Evolutionary conservation across 2,329 filamentous ascomycete genomes (phyloP), one percentile per base, ranked within the genome.

Genomic region (Penicillium sclerotiorum): DNA sequence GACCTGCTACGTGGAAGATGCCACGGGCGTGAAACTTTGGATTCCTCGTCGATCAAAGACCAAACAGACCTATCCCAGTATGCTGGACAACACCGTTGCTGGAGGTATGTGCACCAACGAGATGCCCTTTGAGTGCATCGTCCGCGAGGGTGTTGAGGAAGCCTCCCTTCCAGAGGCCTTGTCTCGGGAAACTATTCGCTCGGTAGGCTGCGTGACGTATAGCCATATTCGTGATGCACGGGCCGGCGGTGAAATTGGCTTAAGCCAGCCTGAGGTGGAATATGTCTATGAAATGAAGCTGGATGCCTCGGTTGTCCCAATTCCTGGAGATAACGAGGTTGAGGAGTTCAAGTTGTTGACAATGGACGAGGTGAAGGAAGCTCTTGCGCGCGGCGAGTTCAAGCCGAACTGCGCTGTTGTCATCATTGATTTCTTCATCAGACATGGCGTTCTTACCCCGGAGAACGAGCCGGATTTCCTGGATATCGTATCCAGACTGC

Each of bases 11-110:
- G 80, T 87, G 20, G 69, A 74, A 18, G 75, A 79, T 32, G 69
- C 68, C 23, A 62, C 72, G 45, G 86, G 85, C 15, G 73, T 95
- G 37, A 86, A 84, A 63, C 78, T 99, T 33, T 97, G 94, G 93
- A 83, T 95, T 1, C 89, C 94, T 3, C 81, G 86, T 38, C 81
- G 94, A 8, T 83, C 91, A 11, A 78, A 77, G 43, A 82, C 77
- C 50, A 99, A 97, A 77, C 84, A 89, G 58, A 96, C 91, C 0
- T 99, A 93, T 66, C 87, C 88, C 0, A 82, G 88, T n/a, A 92
- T 96, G 78, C 78, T 99, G 58, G 94, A 99, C 71, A 99, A 97
- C 70, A 91, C 91, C 1, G 94, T 95, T 6, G 94, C 92, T 0
- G 89, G 89, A 3, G 89, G 90, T 0, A 85, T 97, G 59, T 85